phyloP scores from a whole-genome alignment of 257 asterid species.

The Osmanthus fragrans region DNA sequence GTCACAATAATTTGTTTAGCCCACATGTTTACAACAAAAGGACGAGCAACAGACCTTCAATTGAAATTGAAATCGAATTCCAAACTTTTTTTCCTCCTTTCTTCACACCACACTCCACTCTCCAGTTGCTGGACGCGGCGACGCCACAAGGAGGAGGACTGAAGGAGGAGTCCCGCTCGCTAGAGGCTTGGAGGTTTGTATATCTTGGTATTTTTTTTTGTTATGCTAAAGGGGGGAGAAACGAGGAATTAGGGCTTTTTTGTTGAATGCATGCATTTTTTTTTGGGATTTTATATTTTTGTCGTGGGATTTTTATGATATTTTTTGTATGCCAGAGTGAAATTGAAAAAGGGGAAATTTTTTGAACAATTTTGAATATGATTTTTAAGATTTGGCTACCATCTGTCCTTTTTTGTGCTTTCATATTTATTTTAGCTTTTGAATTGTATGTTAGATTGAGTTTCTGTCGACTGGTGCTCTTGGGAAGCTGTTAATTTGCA shows the following conservation, averaged over 20 bases:
- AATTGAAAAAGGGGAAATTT: not conserved
- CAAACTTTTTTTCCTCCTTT: too few species aligned
- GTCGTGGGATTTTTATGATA: not conserved
- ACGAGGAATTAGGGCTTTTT: not conserved
- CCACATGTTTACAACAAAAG: too few species aligned
- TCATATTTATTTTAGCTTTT: conserved; percentile 13
- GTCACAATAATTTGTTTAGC: too few species aligned
- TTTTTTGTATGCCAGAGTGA: conserved; percentile 4
- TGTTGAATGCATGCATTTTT: not conserved
- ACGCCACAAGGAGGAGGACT: too few species aligned
- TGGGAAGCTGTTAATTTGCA: conserved; percentile 4
- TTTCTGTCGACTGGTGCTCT: not conserved
- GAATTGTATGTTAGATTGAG: not conserved
- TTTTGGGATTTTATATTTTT: not conserved
- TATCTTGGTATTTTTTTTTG: not conserved
- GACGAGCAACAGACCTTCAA: too few species aligned
- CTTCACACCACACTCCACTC: too few species aligned
- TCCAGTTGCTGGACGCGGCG: too few species aligned
- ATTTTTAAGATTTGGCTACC: not conserved
- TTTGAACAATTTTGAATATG: not conserved
- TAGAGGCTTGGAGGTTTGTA: too few species aligned
- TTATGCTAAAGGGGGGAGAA: not conserved
- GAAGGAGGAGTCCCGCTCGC: too few species aligned
- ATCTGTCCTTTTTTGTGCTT: not conserved
- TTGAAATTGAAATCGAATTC: too few species aligned